Evolutionary conservation across 495 filamentous ascomycete species (phyloP).

Genomic region (Talaromyces adpressus): DNA sequence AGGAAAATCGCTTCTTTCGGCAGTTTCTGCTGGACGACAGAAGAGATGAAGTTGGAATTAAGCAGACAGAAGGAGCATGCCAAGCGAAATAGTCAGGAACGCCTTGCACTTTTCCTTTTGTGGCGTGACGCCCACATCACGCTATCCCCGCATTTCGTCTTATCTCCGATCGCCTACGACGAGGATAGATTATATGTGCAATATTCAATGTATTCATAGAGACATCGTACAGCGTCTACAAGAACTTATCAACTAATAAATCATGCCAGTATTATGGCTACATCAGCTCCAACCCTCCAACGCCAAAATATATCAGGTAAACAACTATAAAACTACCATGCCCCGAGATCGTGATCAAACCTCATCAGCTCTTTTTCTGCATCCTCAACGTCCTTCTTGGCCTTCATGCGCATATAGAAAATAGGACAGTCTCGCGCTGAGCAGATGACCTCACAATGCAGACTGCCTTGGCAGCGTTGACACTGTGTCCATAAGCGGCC

Average conservation of each 20-base stretch:
- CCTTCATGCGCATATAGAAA: slow-evolving; percentile 99
- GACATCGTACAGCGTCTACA: not conserved
- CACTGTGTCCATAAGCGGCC: slow-evolving; percentile 96
- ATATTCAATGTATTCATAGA: not conserved
- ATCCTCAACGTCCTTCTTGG: slow-evolving; percentile 97
- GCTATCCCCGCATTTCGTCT: not conserved
- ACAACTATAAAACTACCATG: slow-evolving; percentile 37
- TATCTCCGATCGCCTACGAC: not conserved
- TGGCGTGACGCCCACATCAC: not conserved
- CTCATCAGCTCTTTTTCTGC: slow-evolving; percentile 80
- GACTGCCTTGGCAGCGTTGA: slow-evolving; percentile 92
- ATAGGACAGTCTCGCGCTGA: slow-evolving; percentile 94
- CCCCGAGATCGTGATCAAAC: slow-evolving; percentile 76
- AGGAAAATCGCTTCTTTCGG: not conserved
- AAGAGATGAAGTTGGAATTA: slow-evolving; percentile 4
- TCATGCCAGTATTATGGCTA: not conserved
- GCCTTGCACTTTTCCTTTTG: not conserved
- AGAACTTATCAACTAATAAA: not conserved
- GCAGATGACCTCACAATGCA: slow-evolving; percentile 98
- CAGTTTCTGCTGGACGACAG: not conserved
- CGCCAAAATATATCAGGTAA: slow-evolving; percentile 8
- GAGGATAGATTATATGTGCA: not conserved
- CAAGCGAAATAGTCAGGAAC: not conserved
- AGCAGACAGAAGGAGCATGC: not conserved
- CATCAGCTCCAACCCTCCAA: not conserved